Evolutionary conservation across 768 basidiomycete genomes (phyloP), one percentile per base, ranked within the genome.

Genomic region (Agaricus blazei): DNA sequence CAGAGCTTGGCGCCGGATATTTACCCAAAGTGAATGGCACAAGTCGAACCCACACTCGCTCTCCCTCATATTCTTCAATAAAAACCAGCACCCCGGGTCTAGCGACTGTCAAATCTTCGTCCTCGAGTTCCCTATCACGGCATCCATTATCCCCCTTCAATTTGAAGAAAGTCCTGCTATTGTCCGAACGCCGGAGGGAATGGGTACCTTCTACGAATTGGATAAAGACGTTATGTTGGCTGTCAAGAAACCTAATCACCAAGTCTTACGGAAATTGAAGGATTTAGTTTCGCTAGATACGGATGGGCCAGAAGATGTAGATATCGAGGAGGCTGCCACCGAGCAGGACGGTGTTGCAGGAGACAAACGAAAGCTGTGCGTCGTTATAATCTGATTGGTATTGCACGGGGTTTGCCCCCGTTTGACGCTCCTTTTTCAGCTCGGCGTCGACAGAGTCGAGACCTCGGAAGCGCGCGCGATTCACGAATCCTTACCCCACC

Each of bases 161-260:
- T 91, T 93, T 59, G 70, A 74, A 3, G 90, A 93, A 37, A 77
- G 77, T 44, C 80, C 81, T 4, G 88, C 88, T 0, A 78, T 93
- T 12, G 65, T 80, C 11, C 85, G 92, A 15, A 88, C 89, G 0
- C 73, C 82, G 0, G 77, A 83, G 56, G 84, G 84, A n/a, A 95
- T 95, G 92, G 65, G 75, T 2, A 60, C 72, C 51, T 92, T 93
- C 61, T 67, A 67, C 27, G 73, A 81, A 48, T 72, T 93, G 6
- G 87, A 90, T 57, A 64, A 57, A 9, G 79, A 79, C 15, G 63
- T 86, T 11, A 74, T 77, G 12, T 49, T 56, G 4, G 48, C 61
- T 4, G 46, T 52, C 15, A 55, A 36, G 42, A 55, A 62, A 49
- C 56, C 62, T 15, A 59, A 58, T 54, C 57, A 50, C 24, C 56